These are phyloP conservation scores for Trichoderma atroviride DNA, from an alignment of 2,329 filamentous ascomycete species.

Conservation along the genomic window DNA sequence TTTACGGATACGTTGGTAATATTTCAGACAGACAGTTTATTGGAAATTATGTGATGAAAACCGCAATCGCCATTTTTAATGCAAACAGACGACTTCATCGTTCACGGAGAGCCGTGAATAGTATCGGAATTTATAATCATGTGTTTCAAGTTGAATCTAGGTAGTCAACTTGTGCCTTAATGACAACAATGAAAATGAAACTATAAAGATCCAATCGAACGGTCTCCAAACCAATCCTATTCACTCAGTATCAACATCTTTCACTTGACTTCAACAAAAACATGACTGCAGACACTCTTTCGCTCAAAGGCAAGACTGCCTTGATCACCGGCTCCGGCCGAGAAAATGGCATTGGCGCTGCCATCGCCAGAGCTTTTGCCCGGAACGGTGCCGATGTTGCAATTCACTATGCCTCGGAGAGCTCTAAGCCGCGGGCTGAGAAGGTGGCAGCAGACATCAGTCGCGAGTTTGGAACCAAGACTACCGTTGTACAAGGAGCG, in stretches of 20 bases:
- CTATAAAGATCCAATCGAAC: neutral
- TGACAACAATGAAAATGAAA: neutral
- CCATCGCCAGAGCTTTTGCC: slow-evolving; percentile 42
- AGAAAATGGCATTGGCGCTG: slow-evolving; percentile 46
- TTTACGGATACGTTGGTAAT: neutral
- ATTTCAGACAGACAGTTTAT: neutral
- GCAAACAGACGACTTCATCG: neutral
- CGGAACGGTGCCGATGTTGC: slow-evolving; percentile 43
- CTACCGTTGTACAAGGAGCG: neutral
- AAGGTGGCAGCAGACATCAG: neutral
- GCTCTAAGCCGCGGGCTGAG: neutral
- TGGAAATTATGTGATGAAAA: neutral
- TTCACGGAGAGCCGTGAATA: neutral
- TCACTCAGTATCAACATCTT: neutral
- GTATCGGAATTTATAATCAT: neutral
- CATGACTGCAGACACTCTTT: slow-evolving; percentile 27
- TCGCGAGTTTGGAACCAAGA: neutral
- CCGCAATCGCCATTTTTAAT: neutral
- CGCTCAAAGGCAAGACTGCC: slow-evolving; percentile 44
- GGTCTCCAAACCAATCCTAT: neutral
- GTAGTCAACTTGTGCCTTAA: neutral
- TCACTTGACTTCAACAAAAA: neutral
- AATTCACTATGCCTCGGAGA: slow-evolving; percentile 44
- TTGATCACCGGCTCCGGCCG: slow-evolving; percentile 47
- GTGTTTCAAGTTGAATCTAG: neutral